Conservation (phyloP, 192 early-diverging fungal species). For the Coemansia sp. region DNA sequence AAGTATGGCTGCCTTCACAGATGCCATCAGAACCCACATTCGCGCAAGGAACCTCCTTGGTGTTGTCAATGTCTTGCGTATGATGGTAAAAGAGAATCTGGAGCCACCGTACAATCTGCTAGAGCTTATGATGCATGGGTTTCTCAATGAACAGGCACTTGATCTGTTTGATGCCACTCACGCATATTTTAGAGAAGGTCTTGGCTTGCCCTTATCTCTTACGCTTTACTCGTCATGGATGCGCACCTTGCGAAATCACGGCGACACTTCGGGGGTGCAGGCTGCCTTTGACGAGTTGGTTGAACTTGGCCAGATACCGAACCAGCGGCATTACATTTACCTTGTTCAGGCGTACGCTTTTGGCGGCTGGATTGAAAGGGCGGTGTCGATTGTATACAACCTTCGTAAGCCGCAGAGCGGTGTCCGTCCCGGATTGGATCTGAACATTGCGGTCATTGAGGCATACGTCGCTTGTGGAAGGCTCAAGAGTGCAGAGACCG, state of each 20-base stretch:
- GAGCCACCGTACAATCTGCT: slow-evolving; percentile 29
- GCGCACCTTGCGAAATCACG: slow-evolving; percentile 45
- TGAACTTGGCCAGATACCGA: slow-evolving; percentile 45
- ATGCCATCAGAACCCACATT: slow-evolving; percentile 30
- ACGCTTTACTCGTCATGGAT: slow-evolving; percentile 52
- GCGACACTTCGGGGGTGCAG: slow-evolving; percentile 43
- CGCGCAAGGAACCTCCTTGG: slow-evolving; percentile 36
- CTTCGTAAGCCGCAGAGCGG: slow-evolving; percentile 38
- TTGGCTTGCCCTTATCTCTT: slow-evolving; percentile 39
- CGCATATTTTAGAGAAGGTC: slow-evolving; percentile 36
- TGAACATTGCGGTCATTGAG: slow-evolving; percentile 47
- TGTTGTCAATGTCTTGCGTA: slow-evolving; percentile 30
- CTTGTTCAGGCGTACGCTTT: slow-evolving; percentile 50
- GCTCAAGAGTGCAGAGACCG: slow-evolving; percentile 36
- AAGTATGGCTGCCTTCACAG: slow-evolving; percentile 8
- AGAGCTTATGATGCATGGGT: slow-evolving; percentile 36
- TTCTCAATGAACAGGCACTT: slow-evolving; percentile 45
- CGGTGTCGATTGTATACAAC: slow-evolving; percentile 37
- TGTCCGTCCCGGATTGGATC: slow-evolving; percentile 22
- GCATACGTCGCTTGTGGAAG: slow-evolving; percentile 44
- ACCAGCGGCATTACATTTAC: slow-evolving; percentile 43
- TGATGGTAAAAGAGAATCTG: slow-evolving; percentile 15
- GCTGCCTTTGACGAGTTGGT: slow-evolving; percentile 50
- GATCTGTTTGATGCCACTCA: slow-evolving; percentile 47
- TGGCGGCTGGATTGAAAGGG: slow-evolving; percentile 41